phyloP scores from a whole-genome alignment of 148 eudicot genomes.

The Camellia granthamiana region DNA sequence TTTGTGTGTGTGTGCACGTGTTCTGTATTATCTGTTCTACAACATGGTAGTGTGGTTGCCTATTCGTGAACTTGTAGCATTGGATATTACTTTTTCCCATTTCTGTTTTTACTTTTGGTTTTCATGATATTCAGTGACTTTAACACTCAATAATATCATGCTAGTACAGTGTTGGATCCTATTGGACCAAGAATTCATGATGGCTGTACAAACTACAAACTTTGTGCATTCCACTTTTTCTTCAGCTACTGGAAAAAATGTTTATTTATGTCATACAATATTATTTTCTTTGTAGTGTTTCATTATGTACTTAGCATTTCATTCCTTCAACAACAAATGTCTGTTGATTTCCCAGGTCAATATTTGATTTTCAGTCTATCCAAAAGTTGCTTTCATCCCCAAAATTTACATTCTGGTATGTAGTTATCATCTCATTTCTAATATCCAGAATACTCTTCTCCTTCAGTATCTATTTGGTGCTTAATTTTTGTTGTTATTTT shows the following conservation, averaged over 20 bases:
- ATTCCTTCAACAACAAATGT: background rate
- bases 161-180: background rate
- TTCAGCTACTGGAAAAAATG: background rate
- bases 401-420: constrained; percentile 87
- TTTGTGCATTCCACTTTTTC: background rate
- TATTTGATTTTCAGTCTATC: constrained; percentile 81
- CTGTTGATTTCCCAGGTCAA: constrained; percentile 48
- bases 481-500: constrained; percentile 14
- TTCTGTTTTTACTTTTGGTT: background rate
- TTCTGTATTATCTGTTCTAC: too few relatives aligned
- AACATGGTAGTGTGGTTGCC: too few relatives aligned
- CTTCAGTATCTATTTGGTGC: constrained; percentile 6
- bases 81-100: background rate
- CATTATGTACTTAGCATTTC: background rate
- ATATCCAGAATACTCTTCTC: background rate
- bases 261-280: background rate
- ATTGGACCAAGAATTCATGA: background rate
- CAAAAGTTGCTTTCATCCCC: constrained; percentile 79
- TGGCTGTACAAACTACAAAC: background rate
- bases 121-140: background rate
- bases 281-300: background rate
- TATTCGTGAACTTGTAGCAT: background rate
- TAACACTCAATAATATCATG: too few relatives aligned
- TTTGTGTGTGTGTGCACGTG: too few relatives aligned
- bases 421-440: constrained; percentile 3